A percentile compares a stretch with the other conserved stretches of the same genome.
phyloP scores from a whole-genome alignment of 768 basidiomycete genomes.

The Mycena polygramma region DNA sequence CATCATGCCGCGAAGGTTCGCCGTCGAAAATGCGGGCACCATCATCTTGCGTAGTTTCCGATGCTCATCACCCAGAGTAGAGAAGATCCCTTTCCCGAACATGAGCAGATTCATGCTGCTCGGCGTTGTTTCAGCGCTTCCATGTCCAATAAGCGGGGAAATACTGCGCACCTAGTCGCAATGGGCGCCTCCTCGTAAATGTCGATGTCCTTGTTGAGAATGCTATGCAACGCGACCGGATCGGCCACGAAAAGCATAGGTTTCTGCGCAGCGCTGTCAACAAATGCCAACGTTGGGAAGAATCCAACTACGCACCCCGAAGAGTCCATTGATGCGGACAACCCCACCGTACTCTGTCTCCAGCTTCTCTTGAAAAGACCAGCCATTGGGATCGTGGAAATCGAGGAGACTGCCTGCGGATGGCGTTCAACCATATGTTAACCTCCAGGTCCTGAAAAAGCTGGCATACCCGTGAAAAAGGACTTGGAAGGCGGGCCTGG shows the following conservation, averaged over 20 bases:
- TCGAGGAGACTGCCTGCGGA: neutral
- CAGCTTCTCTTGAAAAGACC: neutral
- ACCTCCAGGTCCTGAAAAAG: neutral
- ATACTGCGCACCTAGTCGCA: neutral
- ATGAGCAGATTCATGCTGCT: neutral
- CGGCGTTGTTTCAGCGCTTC: neutral
- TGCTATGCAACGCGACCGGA: slow-evolving; percentile 8
- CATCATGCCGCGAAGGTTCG: slow-evolving; percentile 14
- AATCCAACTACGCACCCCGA: neutral
- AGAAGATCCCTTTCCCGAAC: slow-evolving; percentile 15
- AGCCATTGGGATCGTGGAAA: slow-evolving; percentile 8
- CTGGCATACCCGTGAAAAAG: neutral
- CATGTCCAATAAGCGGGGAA: neutral
- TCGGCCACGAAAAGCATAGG: slow-evolving; percentile 1
- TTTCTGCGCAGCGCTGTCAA: neutral
- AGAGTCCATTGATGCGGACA: neutral
- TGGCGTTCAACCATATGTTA: neutral
- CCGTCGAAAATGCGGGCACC: slow-evolving; percentile 21
- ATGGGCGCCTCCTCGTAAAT: slow-evolving; percentile 10
- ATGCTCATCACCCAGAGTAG: slow-evolving; percentile 13
- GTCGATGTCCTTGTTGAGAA: slow-evolving; percentile 3
- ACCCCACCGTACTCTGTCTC: neutral
- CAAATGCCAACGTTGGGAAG: too few species aligned
- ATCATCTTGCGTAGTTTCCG: slow-evolving; percentile 9
- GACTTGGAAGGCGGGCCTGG: neutral